phyloP scores from a whole-genome alignment of 352 stramenopile genomes.

The Globisporangium mamillatum region DNA sequence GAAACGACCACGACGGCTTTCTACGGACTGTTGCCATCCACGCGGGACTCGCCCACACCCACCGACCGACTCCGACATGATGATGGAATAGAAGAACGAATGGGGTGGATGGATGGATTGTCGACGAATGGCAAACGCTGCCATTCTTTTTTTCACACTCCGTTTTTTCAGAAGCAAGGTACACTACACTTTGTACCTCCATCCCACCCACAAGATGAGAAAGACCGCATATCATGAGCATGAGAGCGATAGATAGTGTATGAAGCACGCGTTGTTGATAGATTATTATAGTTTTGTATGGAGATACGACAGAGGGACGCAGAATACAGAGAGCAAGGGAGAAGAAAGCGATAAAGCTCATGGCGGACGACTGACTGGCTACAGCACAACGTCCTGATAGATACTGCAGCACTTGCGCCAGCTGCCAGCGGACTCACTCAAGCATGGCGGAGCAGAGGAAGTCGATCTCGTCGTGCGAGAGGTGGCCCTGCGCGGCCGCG shows the following conservation, averaged over 20 bases:
- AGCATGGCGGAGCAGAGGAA: constrained; percentile 84
- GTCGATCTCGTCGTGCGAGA: constrained; percentile 84
- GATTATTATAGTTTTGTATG: not conserved
- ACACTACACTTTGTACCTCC: too few species aligned
- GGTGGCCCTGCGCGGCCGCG: constrained; percentile 27
- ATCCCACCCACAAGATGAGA: too few species aligned
- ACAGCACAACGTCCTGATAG: constrained; percentile 1
- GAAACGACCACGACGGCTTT: too few species aligned
- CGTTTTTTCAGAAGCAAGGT: too few species aligned
- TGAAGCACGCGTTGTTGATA: not conserved
- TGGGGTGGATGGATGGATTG: not conserved
- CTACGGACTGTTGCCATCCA: too few species aligned
- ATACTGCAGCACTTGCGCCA: not conserved
- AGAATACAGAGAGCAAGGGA: not conserved
- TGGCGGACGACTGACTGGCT: not conserved
- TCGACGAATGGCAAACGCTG: not conserved
- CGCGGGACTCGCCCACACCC: too few species aligned
- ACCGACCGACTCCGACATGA: too few species aligned
- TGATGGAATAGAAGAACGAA: too few species aligned
- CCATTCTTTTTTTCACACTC: not conserved
- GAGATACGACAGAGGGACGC: not conserved
- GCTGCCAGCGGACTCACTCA: constrained; percentile 32
- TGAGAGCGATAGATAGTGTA: not conserved
- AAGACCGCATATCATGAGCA: too few species aligned
- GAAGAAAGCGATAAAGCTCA: not conserved